Evolutionary conservation across 1,284 basidiomycete genomes (phyloP).

Genomic region (Ustilago trichophora): DNA sequence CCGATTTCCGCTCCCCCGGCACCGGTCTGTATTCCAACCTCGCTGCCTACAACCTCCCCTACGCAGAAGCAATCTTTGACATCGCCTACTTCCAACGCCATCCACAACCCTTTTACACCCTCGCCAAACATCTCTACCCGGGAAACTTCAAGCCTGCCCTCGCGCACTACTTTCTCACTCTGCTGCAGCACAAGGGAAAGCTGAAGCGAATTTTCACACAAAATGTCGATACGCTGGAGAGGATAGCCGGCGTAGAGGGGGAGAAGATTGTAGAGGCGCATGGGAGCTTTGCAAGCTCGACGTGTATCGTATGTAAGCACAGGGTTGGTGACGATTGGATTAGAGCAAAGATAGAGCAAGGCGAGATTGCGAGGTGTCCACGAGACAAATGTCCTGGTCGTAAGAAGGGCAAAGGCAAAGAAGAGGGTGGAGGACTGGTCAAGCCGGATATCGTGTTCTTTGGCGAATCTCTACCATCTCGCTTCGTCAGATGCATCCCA

Average conservation of each 20-base stretch:
- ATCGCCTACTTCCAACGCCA: constrained; percentile 68
- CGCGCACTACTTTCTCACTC: constrained; percentile 87
- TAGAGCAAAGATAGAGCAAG: constrained; percentile 41
- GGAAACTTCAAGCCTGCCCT: constrained; percentile 84
- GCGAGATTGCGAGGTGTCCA: constrained; percentile 57
- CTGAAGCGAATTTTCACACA: constrained; percentile 84
- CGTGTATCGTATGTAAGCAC: constrained; percentile 55
- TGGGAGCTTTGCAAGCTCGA: constrained; percentile 72
- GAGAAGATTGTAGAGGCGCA: constrained; percentile 89
- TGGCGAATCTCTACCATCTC: constrained; percentile 60
- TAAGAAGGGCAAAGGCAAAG: constrained; percentile 9
- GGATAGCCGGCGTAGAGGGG: constrained; percentile 79
- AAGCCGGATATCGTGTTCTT: constrained; percentile 67
- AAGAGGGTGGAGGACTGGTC: constrained; percentile 45
- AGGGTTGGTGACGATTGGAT: constrained; percentile 54
- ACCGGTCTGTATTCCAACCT: constrained; percentile 72
- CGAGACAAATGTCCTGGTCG: constrained; percentile 20
- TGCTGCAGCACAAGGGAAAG: constrained; percentile 75
- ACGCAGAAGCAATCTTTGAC: constrained; percentile 72
- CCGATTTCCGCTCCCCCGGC: constrained; percentile 69
- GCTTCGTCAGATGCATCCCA: constrained; percentile 59
- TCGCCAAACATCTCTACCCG: constrained; percentile 83
- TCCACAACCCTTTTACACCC: constrained; percentile 67
- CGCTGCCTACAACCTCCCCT: constrained; percentile 70
- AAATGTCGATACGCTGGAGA: constrained; percentile 85